phyloP scores from a whole-genome alignment of 169 alveolate species.

The Eimeria tenella region DNA sequence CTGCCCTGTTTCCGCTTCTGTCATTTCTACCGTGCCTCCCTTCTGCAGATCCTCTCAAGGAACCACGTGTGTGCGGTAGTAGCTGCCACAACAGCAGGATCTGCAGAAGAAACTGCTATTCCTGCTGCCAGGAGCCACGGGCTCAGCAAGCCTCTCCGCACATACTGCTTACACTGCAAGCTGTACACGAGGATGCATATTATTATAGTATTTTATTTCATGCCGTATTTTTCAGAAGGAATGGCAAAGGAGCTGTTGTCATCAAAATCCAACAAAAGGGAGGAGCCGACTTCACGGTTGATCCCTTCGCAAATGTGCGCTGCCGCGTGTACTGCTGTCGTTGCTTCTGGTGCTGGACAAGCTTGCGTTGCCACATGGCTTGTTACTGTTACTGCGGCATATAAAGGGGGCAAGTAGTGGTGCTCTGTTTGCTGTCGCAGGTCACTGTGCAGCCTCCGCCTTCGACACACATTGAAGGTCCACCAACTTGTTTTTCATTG shows the following conservation, averaged over 20 bases:
- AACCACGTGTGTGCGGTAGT: no score
- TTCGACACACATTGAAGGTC: background rate
- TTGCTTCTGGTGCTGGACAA: background rate
- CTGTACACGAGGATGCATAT: background rate
- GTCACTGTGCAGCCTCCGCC: background rate
- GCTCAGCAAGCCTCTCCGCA: background rate
- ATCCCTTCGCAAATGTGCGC: background rate
- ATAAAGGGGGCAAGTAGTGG: background rate
- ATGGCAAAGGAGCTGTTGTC: background rate
- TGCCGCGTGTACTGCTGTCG: background rate
- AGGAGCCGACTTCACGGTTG: background rate
- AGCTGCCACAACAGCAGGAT: no score
- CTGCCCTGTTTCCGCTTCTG: constrained; percentile 9
- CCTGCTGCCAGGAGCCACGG: background rate
- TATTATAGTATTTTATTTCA: background rate
- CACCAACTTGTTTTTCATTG: background rate
- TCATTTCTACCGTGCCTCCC: background rate
- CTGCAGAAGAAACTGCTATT: background rate
- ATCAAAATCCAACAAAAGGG: background rate
- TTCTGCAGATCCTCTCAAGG: no score
- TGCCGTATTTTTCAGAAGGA: background rate
- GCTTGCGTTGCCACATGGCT: background rate
- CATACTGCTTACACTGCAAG: background rate
- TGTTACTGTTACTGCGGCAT: background rate
- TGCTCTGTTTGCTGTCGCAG: background rate